Evolutionary conservation across 768 basidiomycete species (phyloP), one percentile per base, ranked within the genome.

Genomic region (Suillus placidus): DNA sequence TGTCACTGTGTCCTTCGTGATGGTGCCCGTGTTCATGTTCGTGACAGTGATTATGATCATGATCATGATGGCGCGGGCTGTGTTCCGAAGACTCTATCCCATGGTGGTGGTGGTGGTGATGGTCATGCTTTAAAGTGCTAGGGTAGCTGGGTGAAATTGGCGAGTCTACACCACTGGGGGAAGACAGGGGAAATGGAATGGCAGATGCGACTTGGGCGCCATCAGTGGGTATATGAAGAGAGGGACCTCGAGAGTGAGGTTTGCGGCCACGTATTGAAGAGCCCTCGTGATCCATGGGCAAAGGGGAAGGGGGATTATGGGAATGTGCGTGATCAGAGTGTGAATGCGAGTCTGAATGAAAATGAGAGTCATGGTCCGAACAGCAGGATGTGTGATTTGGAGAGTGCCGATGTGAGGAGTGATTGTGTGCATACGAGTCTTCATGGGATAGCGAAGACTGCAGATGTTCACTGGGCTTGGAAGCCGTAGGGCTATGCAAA

Each of bases 1-100:
- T 99, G 76, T 99, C 94, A 77, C 93, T 94, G 72, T 97, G 95
- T 0, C 93, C 91, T 76, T 95, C 91, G 70, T 90, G 91, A 13
- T 80, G 77, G 37, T 82, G 83, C 49, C 78, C 76, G 71, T 85
- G 88, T 3, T 78, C 76, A 74, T 88, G 87, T 56, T 83, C 78
- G 68, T 86, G 84, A 58, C 81, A 68, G 69, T 85, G 84, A n/a
- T 80, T 76, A 67, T 88, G 82, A 20, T 80, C 76, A 67, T 88
- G 83, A 66, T 83, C 75, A n/a, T 77, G 79, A 64, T 83, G 67
- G 18, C 26, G 40, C 4, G 40, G 81, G 55, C 30, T 45, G 40
- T 64, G 38, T 30, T 63, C 62, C 20, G 26, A 63, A 60, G 63
- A 40, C 18, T 58, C 66, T 69, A 64, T 52, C 43, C 69, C 63